phyloP scores from a whole-genome alignment of 331 rosid species.

The Phaseolus coccineus region DNA sequence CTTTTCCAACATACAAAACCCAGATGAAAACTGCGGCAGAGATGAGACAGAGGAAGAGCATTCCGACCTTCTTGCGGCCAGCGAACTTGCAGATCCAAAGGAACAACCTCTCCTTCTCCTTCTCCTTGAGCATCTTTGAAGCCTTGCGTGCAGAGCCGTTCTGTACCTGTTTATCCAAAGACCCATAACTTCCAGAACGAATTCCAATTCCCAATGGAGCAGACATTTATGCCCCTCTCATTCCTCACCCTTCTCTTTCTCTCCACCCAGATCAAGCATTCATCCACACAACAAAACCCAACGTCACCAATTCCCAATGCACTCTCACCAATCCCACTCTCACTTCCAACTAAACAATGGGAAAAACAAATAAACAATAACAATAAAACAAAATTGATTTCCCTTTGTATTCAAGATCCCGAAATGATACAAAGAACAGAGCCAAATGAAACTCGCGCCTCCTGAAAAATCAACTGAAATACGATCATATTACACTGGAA shows the following conservation, averaged over 20 bases:
- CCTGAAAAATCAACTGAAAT: slow-evolving; percentile 34
- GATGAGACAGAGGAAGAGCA: slow-evolving; percentile 79
- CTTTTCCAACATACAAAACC: slow-evolving; percentile 83
- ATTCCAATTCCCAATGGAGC: slow-evolving; percentile 77
- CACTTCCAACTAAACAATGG: slow-evolving; percentile 44
- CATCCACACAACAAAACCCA: slow-evolving; percentile 34
- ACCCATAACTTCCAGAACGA: slow-evolving; percentile 88
- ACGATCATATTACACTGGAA: slow-evolving; percentile 28
- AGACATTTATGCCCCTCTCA: slow-evolving; percentile 71
- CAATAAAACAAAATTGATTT: not conserved
- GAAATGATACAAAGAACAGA: not conserved
- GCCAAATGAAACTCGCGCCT: slow-evolving; percentile 15
- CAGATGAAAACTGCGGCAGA: slow-evolving; percentile 78
- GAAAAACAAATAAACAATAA: not conserved
- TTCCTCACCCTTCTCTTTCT: slow-evolving; percentile 50
- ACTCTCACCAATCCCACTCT: slow-evolving; percentile 39
- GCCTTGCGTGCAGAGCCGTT: slow-evolving; percentile 65
- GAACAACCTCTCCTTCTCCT: slow-evolving; percentile 82
- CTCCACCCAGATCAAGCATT: slow-evolving; percentile 23
- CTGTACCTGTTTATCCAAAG: slow-evolving; percentile 76
- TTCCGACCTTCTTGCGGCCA: slow-evolving; percentile 81
- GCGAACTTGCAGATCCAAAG: slow-evolving; percentile 83
- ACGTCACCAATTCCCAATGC: slow-evolving; percentile 34
- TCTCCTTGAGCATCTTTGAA: slow-evolving; percentile 85
- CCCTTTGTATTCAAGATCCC: slow-evolving; percentile 7